Conservation (phyloP, 2,329 filamentous ascomycete genomes). For the Magnaporthiopsis rhizophila region DNA sequence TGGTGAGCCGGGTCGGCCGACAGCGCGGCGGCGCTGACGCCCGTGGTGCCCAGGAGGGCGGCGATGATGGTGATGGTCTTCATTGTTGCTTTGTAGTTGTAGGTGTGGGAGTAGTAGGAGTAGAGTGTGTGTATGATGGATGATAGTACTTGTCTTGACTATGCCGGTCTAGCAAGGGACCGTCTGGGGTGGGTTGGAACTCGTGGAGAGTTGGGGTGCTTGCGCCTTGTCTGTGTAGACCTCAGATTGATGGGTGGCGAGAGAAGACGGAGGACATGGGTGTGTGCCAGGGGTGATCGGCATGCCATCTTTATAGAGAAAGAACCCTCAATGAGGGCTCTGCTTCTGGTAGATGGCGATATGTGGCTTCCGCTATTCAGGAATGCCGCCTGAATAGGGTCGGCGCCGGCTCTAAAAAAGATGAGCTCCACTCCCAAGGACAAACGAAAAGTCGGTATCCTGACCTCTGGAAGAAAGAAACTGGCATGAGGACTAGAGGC, state of each 20-base stretch:
- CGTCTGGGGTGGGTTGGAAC: background rate
- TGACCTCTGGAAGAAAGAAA: background rate
- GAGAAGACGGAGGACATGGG: background rate
- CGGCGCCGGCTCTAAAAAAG: background rate
- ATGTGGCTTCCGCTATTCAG: background rate
- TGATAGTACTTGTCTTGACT: background rate
- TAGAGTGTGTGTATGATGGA: background rate
- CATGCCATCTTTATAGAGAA: background rate
- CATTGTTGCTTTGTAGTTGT: constrained; percentile 8
- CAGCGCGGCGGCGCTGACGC: constrained; percentile 9
- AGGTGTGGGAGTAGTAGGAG: background rate
- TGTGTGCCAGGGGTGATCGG: background rate
- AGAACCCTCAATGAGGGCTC: background rate
- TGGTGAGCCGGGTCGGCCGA: constrained; percentile 9
- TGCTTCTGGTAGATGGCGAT: background rate
- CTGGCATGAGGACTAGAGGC: background rate
- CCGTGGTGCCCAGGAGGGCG: constrained; percentile 12
- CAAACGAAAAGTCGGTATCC: background rate
- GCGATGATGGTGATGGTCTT: constrained; percentile 11
- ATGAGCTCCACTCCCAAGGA: background rate
- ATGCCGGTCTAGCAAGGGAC: background rate
- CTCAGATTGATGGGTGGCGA: background rate
- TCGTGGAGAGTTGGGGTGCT: background rate
- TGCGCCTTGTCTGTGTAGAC: background rate
- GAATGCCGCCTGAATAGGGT: background rate